Conservation (phyloP, 345 rosid species). For the Trapa incisa region DNA sequence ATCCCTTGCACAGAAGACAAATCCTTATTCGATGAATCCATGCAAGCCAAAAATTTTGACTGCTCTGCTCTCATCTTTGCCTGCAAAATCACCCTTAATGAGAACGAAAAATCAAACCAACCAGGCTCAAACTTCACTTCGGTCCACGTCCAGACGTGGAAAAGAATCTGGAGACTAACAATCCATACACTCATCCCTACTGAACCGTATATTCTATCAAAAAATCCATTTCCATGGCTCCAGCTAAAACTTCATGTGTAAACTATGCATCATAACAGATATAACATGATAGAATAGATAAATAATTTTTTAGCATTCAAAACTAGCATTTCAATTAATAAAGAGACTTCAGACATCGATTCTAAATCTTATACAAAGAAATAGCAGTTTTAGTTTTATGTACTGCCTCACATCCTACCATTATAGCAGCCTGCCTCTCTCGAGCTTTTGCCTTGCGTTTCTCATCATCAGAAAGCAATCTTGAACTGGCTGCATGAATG, state of each 20-base stretch:
- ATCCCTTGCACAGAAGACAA: constrained; percentile 34
- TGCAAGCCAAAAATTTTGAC: constrained; percentile 64
- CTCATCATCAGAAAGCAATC: constrained; percentile 43
- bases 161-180: background rate
- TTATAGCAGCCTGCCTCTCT: constrained; percentile 77
- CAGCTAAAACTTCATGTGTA: background rate
- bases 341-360: background rate
- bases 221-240: background rate
- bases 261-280: background rate
- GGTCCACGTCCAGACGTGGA: too few species aligned
- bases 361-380: background rate
- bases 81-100: constrained; percentile 30
- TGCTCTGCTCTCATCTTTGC: constrained; percentile 98
- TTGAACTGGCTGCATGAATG: constrained; percentile 33
- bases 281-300: background rate
- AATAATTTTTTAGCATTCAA: too few species aligned
- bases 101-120: constrained; percentile 8
- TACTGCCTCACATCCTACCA: constrained; percentile 44
- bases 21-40: constrained; percentile 38
- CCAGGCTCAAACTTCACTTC: background rate
- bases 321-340: background rate
- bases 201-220: background rate
- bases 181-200: background rate
- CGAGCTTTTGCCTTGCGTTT: constrained; percentile 80
- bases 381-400: background rate